Conservation (phyloP, 2,329 filamentous ascomycete genomes). For the Celoporthe dispersa region DNA sequence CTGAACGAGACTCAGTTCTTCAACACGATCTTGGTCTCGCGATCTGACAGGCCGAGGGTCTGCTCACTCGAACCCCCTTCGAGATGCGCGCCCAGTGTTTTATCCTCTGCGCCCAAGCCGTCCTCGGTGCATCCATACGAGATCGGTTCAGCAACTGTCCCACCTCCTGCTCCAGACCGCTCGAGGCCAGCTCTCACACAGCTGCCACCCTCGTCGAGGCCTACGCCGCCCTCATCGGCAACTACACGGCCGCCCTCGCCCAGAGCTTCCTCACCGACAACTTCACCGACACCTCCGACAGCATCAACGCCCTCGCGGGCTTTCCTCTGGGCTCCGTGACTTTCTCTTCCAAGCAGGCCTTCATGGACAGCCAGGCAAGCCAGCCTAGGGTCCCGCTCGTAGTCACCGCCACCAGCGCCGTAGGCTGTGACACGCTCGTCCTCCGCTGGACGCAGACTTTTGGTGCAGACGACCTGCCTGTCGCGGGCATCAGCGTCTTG, state of each 20-base stretch:
- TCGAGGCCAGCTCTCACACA: background rate
- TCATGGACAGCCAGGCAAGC: conserved; percentile 38
- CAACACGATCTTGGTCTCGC: background rate
- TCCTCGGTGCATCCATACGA: background rate
- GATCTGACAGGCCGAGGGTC: background rate
- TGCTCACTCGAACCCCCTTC: background rate
- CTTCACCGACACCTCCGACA: conserved; percentile 41
- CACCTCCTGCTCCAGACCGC: conserved; percentile 5
- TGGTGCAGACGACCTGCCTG: conserved; percentile 30
- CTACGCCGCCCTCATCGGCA: conserved; percentile 26
- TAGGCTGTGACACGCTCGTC: conserved; percentile 38
- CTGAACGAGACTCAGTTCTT: background rate
- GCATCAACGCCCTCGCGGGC: conserved; percentile 39
- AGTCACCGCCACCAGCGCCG: conserved; percentile 35
- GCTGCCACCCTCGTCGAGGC: conserved; percentile 13
- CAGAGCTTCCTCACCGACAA: conserved; percentile 30
- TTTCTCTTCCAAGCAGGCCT: conserved; percentile 39
- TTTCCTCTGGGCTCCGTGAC: conserved; percentile 38
- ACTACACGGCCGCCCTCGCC: conserved; percentile 24
- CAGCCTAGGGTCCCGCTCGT: conserved; percentile 34
- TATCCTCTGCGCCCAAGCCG: background rate
- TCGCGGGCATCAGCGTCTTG: conserved; percentile 40
- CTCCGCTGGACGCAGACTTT: conserved; percentile 40
- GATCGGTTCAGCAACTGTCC: background rate
- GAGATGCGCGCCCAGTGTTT: background rate